These are phyloP conservation scores for Fomitopsis pinicola DNA, from an alignment of 1,284 basidiomycete genomes.

Conservation along the genomic window DNA sequence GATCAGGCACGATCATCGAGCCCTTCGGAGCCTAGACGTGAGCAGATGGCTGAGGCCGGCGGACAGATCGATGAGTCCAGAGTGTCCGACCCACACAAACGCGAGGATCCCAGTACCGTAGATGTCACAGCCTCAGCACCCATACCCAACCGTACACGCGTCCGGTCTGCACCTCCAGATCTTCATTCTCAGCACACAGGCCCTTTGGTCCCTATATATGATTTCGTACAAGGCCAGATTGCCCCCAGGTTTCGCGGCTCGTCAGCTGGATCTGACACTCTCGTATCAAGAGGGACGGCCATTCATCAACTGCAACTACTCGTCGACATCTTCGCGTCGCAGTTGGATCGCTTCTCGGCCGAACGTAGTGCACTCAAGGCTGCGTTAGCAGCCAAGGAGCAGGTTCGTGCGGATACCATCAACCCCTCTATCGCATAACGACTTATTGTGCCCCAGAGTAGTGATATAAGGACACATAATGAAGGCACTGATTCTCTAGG, in stretches of 20 bases:
- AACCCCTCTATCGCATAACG: too few species aligned
- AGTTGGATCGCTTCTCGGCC: conserved; percentile 31
- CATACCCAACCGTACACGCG: neutral
- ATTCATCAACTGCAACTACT: conserved; percentile 28
- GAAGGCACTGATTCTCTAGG: neutral
- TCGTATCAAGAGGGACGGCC: neutral
- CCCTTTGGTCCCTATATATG: too few species aligned
- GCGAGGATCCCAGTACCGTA: neutral
- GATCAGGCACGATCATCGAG: conserved; percentile 3
- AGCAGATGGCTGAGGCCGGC: neutral
- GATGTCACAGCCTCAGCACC: neutral
- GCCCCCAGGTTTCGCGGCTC: neutral
- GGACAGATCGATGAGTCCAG: neutral
- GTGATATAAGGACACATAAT: neutral
- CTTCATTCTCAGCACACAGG: neutral
- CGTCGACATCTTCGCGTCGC: conserved; percentile 28
- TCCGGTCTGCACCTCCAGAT: neutral
- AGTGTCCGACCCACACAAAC: neutral
- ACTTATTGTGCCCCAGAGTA: too few species aligned
- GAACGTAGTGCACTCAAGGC: conserved; percentile 31
- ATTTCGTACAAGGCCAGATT: neutral
- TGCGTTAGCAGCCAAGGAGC: conserved; percentile 18
- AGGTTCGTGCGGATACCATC: conserved; percentile 15
- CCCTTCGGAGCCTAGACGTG: neutral
- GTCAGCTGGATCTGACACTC: neutral